Evolutionary conservation across 2,329 filamentous ascomycete species (phyloP), one percentile per base, ranked within the genome.

Genomic region (Talaromyces sp.): DNA sequence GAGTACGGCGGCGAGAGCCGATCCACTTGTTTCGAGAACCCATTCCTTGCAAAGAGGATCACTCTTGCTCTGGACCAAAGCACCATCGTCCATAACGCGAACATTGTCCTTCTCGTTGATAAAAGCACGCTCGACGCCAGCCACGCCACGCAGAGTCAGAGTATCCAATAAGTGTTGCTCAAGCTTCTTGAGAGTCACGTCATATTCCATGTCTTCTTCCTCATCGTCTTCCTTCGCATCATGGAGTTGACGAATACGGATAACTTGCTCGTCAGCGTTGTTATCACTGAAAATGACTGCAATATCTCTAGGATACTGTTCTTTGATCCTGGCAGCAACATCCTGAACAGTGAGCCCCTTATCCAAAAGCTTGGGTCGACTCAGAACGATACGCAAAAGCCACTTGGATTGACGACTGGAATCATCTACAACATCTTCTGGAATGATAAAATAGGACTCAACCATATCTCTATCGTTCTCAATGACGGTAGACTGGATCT

Each of bases 201-300:
- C 93, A 63, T 97, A 91, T 68, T 96, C 89, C 58, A 89, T 84
- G 56, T 82, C 83, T 17, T 84, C 81, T 37, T 88, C 86, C 9
- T 93, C 89, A 11, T 89, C 88, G 69, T 90, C 88, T 46, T 87
- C 84, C 51, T 88, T 87, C 51, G 84, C 82, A 48, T 83, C 78
- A 66, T 82, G 79, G 61, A 95, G 85, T 67, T 92, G 88, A 63
- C 94, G 89, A 63, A 97, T 88, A 72, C 94, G 94, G 66, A 99
- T 91, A 46, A 97, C 88, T 72, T 95, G 91, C 71, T 95, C 87
- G 63, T 97, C 92, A 9, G 93, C 92, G 73, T 99, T 99, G 80
- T 97, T 94, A 74, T 99, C 94, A 75, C 91, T 96, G 80, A 96
- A 96, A 61, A 99, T 92, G 64, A 99, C 87, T 13, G 91, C 91